These are phyloP conservation scores for Apiospora marii DNA, from an alignment of 2,329 filamentous ascomycete species.

Conservation along the genomic window DNA sequence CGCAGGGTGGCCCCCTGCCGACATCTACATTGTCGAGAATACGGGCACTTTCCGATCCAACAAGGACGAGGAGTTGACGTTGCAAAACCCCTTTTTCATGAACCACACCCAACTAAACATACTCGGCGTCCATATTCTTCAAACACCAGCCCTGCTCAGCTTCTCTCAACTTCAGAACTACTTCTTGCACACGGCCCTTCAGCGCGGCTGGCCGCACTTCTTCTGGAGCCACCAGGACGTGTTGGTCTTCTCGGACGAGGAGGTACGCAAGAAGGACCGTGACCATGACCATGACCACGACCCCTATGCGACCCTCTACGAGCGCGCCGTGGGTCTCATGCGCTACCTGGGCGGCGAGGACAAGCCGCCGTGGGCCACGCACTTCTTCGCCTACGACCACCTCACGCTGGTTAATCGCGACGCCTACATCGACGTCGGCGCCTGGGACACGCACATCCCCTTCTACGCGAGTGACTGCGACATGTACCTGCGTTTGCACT, in stretches of 20 bases:
- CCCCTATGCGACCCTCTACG: slow-evolving; percentile 45
- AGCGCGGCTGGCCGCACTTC: slow-evolving; percentile 52
- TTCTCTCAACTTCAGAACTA: slow-evolving; percentile 61
- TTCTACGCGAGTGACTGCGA: slow-evolving; percentile 57
- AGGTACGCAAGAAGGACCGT: slow-evolving; percentile 44
- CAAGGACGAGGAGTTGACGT: slow-evolving; percentile 48
- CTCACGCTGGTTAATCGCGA: slow-evolving; percentile 57
- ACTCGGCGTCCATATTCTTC: slow-evolving; percentile 59
- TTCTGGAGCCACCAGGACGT: slow-evolving; percentile 61
- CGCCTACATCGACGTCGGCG: slow-evolving; percentile 51
- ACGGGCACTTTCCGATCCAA: slow-evolving; percentile 61
- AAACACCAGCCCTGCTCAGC: slow-evolving; percentile 54
- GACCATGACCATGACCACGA: slow-evolving; percentile 46
- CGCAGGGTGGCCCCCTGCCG: slow-evolving; percentile 60
- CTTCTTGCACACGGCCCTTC: slow-evolving; percentile 50
- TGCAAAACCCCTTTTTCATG: slow-evolving; percentile 63
- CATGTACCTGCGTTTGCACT: slow-evolving; percentile 52
- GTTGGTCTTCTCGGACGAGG: slow-evolving; percentile 51
- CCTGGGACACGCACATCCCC: slow-evolving; percentile 59
- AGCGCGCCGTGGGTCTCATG: slow-evolving; percentile 42
- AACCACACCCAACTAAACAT: slow-evolving; percentile 56
- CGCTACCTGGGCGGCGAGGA: slow-evolving; percentile 43
- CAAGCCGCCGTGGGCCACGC: slow-evolving; percentile 53
- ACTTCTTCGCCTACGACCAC: slow-evolving; percentile 59
- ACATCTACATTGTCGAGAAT: slow-evolving; percentile 64